Evolutionary conservation across 176 grass and related monocot species (phyloP), one percentile per base, ranked within the genome.

Genomic region (Carex parvula): DNA sequence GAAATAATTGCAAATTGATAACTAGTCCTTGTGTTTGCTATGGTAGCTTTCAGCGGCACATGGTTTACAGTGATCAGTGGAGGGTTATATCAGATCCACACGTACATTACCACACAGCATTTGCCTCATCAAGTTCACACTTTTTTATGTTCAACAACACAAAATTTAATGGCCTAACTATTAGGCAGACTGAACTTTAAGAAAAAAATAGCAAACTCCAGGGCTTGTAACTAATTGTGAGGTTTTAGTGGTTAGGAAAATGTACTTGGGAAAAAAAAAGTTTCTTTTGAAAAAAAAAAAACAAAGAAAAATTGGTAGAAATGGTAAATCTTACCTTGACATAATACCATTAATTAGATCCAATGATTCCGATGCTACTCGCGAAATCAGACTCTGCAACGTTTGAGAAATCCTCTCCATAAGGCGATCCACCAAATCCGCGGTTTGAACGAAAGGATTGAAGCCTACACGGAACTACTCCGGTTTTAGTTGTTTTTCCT

Each of bases 321-420:
- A 8, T 29, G 6, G 62, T 3, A 46, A 65, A 83, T 77, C 21
- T 16, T 68, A 83, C 80, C 8, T 83, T 10, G 61, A 65, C 4
- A 83, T n/a, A 30, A 83, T 50, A 68, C 61, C 48, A 67, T 83
- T 83, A 17, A 83, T 30, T 42, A 83, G 26, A 66, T 83, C 80
- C 80, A 83, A 17, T 11, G 80, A 83, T 50, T 83, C 80, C 21
- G 80, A 67, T 9, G 26, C 61, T 2, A 66, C 7, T 15, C 80
- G 80, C 41, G 80, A 83, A 24, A 83, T 68, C 21, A 83, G 12
- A 83, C 57, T 46, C 56, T 44, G 58, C 9, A 62, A 0, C 39
- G 59, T 21, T 30, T 81, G 79, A 30, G 59, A 62, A 46, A 81
- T 44, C n/a, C 58, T 63, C 80, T 46, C 80, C 80, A 83, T 68